Percentiles rank a stretch among this genome's conserved stretches.
Evolutionary conservation across 2,329 filamentous ascomycete genomes (phyloP).

Genomic region (Ophiosphaerella herpotricha): DNA sequence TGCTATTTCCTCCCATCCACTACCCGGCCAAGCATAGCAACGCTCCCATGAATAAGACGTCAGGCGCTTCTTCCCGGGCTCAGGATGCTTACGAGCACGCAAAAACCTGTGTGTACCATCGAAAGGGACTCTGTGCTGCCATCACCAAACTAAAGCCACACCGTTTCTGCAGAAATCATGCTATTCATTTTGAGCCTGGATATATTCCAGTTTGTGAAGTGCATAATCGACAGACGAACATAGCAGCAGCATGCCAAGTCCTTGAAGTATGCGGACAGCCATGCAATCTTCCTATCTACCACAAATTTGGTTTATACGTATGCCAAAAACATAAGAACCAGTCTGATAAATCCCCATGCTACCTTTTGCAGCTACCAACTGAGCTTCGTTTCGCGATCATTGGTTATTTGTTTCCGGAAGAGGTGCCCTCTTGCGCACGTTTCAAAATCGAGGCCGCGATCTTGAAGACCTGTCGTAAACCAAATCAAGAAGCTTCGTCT

Average conservation of each 20-base stretch:
- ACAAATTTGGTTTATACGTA: conserved; percentile 10
- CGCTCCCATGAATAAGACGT: too few relatives aligned
- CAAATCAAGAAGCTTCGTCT: conserved; percentile 13
- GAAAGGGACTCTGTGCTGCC: conserved; percentile 4
- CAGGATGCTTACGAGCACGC: too few relatives aligned
- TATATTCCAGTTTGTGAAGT: conserved; percentile 8
- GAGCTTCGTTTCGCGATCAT: conserved; percentile 25
- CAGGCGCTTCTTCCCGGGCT: too few relatives aligned
- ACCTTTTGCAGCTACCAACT: conserved; percentile 15
- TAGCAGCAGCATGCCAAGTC: conserved; percentile 18
- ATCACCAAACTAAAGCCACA: conserved; percentile 1
- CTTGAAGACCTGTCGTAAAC: conserved; percentile 15
- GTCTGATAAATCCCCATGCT: conserved; percentile 15
- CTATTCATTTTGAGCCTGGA: background rate
- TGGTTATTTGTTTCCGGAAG: conserved; percentile 16
- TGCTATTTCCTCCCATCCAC: too few relatives aligned
- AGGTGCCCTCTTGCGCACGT: background rate
- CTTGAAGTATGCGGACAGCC: conserved; percentile 15
- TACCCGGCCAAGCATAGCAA: too few relatives aligned
- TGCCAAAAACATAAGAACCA: conserved; percentile 7
- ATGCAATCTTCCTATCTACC: conserved; percentile 11
- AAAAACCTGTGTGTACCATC: conserved; percentile 5
- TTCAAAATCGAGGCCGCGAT: conserved; percentile 1
- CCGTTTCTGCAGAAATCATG: conserved; percentile 4
- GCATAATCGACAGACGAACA: background rate